Base-by-base conservation (phyloP, 805 yeast species). In the Zygosaccharomyces rouxii region DNA sequence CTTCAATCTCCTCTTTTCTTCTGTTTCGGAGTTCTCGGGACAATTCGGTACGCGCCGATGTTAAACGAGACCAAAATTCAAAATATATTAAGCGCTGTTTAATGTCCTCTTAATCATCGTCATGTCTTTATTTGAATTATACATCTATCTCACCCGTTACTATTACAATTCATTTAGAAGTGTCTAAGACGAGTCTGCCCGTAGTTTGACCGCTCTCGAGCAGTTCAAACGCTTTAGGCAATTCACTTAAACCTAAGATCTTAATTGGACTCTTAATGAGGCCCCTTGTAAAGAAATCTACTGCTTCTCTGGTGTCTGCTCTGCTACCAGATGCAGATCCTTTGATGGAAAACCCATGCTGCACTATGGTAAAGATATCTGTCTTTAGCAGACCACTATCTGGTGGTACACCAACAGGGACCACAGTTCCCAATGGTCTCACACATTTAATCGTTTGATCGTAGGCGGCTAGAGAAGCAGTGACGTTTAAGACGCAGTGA, bases 261-360 rank as follows among this genome's bases (percentile, higher is more conserved):
- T 78, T 76, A 61, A 79, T 80, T 53, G 83, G 86, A 46, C 85
- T 77, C 54, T 75, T 70, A 59, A 83, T 80, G 57, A 79, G 70
- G 48, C 89, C 89, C 69, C 87, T 75, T 51, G 75, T 53, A 64
- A 80, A 83, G 76, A 83, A 83, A 60, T 83, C 87, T 50, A 83
- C 63, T 42, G 89, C 89, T 69, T 83, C 89, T 64, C 76, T 68
- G 13, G 94, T 78, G 69, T 88, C 95, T 47, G 84, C 84, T 70
- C 95, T 82, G 78, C 84, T 86, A 53, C 95, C 95, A 49, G 87
- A 95, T 60, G 85, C 85, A 23, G 95, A 85, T 51, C 94, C 95
- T 64, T 75, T 78, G 65, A 87, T 81, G 62, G 73, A 73, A 64
- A 85, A 73, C 31, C 86, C 79, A 67, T 78, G 84, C 55, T 84